Base-by-base conservation (phyloP, 305 asterid genomes). In the Coffea humblotiana region DNA sequence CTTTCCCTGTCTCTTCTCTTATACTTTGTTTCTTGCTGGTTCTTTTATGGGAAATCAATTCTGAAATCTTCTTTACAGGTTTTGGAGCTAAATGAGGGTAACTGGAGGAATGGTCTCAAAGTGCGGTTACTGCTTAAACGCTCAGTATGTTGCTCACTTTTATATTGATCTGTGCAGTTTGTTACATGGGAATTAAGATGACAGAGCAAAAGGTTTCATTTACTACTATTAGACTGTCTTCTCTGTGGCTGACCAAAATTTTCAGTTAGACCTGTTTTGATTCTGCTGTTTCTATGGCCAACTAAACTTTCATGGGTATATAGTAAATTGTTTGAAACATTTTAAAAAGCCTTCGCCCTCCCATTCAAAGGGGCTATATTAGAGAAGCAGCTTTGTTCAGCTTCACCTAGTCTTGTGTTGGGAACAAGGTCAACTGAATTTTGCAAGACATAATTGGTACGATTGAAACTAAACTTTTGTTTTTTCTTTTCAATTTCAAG, bases 71-170 rank as follows among this genome's bases (percentile, higher is more conserved):
- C 45, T 70, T 78, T 71, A 67, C 87, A 93, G 98, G 93, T 90
- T 65, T 82, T 78, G 80, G 95, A 91, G 81, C 91, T 94, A 72
- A 93, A 88, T 77, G 97, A 89, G 88, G 92, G 89, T 82, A 89
- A 87, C 76, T 94, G 98, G 98, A 89, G 98, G 88, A 91, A 92
- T 82, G 90, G 95, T 80, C 92, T 94, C 54, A 93, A 92, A 92
- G 91, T 91, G 79, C 95, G 94, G 71, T 80, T 91, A 85, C 88
- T 94, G 86, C 89, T 87, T 70, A 88, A 87, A 88, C 77, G 72
- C 83, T 84, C 86, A 23, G 98, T 92, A 90, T 68, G 92, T 88
- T 58, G 66, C 82, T 47, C 58, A 48, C 74, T 40, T 72, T 43
- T 66, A 74, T 58, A 37, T 48, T 16, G 37, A 47, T 25, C 29